Percentiles rank a stretch among this genome's conserved stretches.
phyloP scores from a whole-genome alignment of 345 rosid genomes.

The Cardiospermum halicacabum region DNA sequence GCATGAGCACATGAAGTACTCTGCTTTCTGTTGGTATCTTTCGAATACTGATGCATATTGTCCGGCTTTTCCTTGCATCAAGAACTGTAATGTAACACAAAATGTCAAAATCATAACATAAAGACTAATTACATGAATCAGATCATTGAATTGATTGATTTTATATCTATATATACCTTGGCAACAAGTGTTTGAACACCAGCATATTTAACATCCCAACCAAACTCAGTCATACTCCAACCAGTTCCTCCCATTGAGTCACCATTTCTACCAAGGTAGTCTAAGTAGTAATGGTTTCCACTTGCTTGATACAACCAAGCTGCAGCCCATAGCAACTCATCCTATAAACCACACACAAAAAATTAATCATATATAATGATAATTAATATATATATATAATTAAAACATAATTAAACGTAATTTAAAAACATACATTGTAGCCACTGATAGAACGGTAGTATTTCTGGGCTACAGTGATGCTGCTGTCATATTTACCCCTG shows the following conservation, averaged over 20 bases:
- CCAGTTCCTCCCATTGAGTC: conserved; percentile 89
- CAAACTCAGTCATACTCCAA: conserved; percentile 90
- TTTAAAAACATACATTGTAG: conserved; percentile 54
- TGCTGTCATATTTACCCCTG: conserved; percentile 95
- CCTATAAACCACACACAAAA: conserved; percentile 48
- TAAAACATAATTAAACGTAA: too few species aligned
- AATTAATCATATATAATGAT: conserved; percentile 9
- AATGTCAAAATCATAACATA: background rate
- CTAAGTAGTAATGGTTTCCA: conserved; percentile 60
- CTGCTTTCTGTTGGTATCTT: conserved; percentile 79
- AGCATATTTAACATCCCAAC: conserved; percentile 98
- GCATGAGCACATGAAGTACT: conserved; percentile 83
- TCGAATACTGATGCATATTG: conserved; percentile 57
- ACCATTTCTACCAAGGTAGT: conserved; percentile 80
- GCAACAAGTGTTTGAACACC: conserved; percentile 94
- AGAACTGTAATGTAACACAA: conserved; percentile 46
- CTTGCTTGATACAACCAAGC: conserved; percentile 95
- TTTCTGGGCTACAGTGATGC: conserved; percentile 76
- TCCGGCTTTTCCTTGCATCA: conserved; percentile 92
- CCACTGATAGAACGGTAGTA: conserved; percentile 88
- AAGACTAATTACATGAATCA: background rate
- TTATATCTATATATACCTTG: conserved; percentile 43
- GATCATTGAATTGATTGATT: background rate
- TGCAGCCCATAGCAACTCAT: conserved; percentile 94
- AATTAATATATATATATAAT: too few species aligned